Percentiles rank a stretch among this genome's conserved stretches.
Evolutionary conservation across 345 rosid genomes (phyloP).

Genomic region (Hibiscus syriacus): DNA sequence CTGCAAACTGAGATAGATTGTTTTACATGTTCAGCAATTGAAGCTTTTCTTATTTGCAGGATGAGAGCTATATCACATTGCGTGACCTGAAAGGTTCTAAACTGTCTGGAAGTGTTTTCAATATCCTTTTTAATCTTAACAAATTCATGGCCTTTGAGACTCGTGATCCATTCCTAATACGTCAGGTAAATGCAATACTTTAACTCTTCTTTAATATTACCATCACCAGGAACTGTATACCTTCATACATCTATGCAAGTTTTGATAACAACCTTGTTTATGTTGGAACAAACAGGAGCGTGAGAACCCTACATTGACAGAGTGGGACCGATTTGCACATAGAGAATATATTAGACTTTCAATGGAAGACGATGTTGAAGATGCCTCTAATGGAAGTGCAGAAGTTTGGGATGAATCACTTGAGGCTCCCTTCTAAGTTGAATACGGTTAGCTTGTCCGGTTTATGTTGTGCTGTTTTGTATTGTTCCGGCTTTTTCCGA

Average conservation of each 20-base stretch:
- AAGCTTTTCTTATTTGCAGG: slow-evolving; percentile 37
- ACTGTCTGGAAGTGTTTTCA: slow-evolving; percentile 86
- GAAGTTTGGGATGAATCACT: slow-evolving; percentile 98
- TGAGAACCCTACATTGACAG: slow-evolving; percentile 91
- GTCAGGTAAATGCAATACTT: slow-evolving; percentile 52
- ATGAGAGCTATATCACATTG: slow-evolving; percentile 58
- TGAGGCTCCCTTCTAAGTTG: slow-evolving; percentile 82
- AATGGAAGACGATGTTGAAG: slow-evolving; percentile 98
- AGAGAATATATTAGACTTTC: slow-evolving; percentile 96
- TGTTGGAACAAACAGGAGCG: slow-evolving; percentile 56
- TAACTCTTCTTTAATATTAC: not conserved
- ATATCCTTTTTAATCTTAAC: slow-evolving; percentile 90
- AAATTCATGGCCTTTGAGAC: slow-evolving; percentile 97
- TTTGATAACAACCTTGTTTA: slow-evolving; percentile 11
- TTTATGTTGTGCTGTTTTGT: not conserved
- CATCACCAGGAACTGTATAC: not conserved
- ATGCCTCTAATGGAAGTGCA: slow-evolving; percentile 94
- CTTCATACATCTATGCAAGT: not conserved
- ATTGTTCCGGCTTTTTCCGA: no score
- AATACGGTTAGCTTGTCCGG: slow-evolving; percentile 20
- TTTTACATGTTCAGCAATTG: slow-evolving; percentile 12
- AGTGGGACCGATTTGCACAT: slow-evolving; percentile 98
- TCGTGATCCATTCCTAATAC: slow-evolving; percentile 94
- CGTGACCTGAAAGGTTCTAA: slow-evolving; percentile 73
- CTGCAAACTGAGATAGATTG: not conserved